Percentiles rank a stretch among this genome's conserved stretches.
Conservation (phyloP, 2,329 filamentous ascomycete species). For the Apiospora saccharicola region DNA sequence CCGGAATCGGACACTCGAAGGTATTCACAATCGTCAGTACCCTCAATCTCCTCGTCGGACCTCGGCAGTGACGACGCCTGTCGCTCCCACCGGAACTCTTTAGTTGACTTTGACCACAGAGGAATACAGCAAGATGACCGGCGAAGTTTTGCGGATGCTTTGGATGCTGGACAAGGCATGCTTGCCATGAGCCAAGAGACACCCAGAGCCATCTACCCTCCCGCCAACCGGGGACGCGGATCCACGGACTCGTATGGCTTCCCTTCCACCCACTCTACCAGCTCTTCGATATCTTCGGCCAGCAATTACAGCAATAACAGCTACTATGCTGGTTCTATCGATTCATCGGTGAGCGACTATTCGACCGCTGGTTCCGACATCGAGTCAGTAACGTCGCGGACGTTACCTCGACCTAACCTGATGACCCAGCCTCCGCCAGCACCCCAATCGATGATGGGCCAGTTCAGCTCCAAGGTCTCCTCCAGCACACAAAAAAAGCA, state of each 20-base stretch:
- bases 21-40: conserved; percentile 85
- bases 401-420: conserved; percentile 78
- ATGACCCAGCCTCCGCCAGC: conserved; percentile 76
- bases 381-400: conserved; percentile 79
- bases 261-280: conserved; percentile 81
- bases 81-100: conserved; percentile 63
- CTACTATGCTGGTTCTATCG: conserved; percentile 86
- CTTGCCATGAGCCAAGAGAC: conserved; percentile 96
- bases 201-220: conserved; percentile 86
- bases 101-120: conserved; percentile 71
- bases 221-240: conserved; percentile 66
- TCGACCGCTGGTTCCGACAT: conserved; percentile 89
- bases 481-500: conserved; percentile 99
- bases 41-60: conserved; percentile 58
- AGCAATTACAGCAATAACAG: conserved; percentile 75
- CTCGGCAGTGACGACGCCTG: conserved; percentile 46
- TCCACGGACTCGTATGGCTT: conserved; percentile 92
- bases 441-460: conserved; percentile 97
- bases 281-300: conserved; percentile 88
- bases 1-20: conserved; percentile 68
- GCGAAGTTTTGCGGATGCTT: conserved; percentile 83
- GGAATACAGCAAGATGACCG: conserved; percentile 62
- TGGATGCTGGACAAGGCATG: conserved; percentile 95
- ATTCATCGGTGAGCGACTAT: conserved; percentile 89
- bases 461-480: conserved; percentile 96